Base-by-base conservation (phyloP, 2,329 filamentous ascomycete genomes). In the Talaromyces sp. region DNA sequence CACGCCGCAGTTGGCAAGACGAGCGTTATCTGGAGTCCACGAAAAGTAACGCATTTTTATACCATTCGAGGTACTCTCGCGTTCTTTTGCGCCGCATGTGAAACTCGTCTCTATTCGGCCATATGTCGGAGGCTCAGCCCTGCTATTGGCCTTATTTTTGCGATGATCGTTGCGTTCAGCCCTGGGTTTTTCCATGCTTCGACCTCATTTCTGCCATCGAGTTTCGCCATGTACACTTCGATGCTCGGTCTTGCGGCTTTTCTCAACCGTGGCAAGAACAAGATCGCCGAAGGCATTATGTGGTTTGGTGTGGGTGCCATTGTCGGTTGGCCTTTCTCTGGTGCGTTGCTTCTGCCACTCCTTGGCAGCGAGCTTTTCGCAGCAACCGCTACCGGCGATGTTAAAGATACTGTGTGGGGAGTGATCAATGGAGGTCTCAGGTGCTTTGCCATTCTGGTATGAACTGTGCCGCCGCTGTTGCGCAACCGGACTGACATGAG, bases 161-260 rank as follows among this genome's bases (percentile, higher is more conserved):
- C 96, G 62, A 79, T 93, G 63, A 85, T 89, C 50, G 87, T 89
- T 62, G 78, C 91, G 55, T 86, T 88, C 61, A 95, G 89, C 63
- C 90, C 94, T 0, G 94, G 94, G 50, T 95, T 96, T 82, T 97
- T 96, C 72, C 91, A 97, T 74, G 89, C 94, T 4, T 91, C 91
- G 60, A 84, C 89, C 1, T 87, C 93, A 6, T 97, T 90, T 70
- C 80, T 99, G 5, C 94, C 94, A 0, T 96, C 92, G 9, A 96
- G 89, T 74, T 99, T 99, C 70, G 89, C 94, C 70, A 99, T 99
- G 94, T 97, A 95, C 73, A 90, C 87, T 62, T 87, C 86, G 14
- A 94, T 94, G 82, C 80, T 97, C 8, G 94, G 92, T 11, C 85
- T 92, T 59, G 85, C 92, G 1, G 86, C 91, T 0, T 99, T 97